Evolutionary conservation across 2,329 filamentous ascomycete genomes (phyloP), one percentile per base, ranked within the genome.

Genomic region (Tricladium varicosporioides): DNA sequence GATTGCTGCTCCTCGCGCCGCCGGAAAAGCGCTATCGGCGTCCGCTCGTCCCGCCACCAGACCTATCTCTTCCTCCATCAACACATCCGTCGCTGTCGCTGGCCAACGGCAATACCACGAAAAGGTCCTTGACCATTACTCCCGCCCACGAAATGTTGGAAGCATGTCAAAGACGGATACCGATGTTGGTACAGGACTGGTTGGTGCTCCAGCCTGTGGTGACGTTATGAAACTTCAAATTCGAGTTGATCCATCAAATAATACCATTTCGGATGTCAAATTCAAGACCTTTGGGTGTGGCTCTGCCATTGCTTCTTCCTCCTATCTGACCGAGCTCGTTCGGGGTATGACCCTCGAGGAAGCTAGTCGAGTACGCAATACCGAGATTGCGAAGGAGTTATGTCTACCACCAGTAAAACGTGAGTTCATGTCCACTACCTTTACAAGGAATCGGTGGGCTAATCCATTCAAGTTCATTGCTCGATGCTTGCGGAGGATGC

Each of bases 271-370:
- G 67, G 93, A 97, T 68, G 92, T 96, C 72, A 94, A 95, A 77
- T 97, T 97, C 84, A 97, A 97, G 86, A 97, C 92, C 0, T 97
- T 97, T 71, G 92, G 92, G 51, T 97, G 92, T 73, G 92, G 92
- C 54, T 92, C 87, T 31, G 94, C 94, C 63, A 99, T 99, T 75
- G 94, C 94, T 45, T 93, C 89, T 63, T 95, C 89, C 58, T 94
- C 89, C 71, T 99, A 99, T 73, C 77, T 99, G 68, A 99, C 94
- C 8, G 92, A 96, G 76, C 80, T 99, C 59, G 92, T 99, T 62
- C 85, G 91, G 63, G 94, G 94, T 60, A 99, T 97, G 93, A 96
- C 88, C 13, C 76, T 99, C 64, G 94, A 99, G 68, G 91, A 99
- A 73, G 94, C 95, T 33, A 86, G 87, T 54, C 88, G 89, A 77